A percentile compares a stretch with the other conserved stretches of the same genome.
Evolutionary conservation across 2,329 filamentous ascomycete species (phyloP).

Genomic region (Botrytis aclada): DNA sequence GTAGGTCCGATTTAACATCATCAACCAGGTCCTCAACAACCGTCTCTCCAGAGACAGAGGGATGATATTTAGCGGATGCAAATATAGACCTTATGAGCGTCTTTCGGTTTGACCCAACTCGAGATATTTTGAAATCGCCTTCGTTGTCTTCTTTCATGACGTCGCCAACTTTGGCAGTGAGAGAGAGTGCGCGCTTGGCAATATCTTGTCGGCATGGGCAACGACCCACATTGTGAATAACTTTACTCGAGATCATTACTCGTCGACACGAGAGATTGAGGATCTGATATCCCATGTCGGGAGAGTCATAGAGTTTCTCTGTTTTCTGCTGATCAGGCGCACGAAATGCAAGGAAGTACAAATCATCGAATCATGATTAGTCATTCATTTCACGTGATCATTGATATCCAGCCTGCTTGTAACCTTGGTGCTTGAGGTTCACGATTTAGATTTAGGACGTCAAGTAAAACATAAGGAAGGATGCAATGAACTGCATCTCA

Average conservation of each 20-base stretch:
- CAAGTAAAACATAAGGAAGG: background rate
- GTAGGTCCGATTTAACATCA: background rate
- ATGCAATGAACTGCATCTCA: background rate
- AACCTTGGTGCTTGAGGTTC: background rate
- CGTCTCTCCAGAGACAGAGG: background rate
- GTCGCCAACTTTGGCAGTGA: background rate
- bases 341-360: background rate
- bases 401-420: no score
- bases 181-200: slow-evolving; percentile 1
- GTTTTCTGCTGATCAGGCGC: background rate
- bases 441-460: background rate
- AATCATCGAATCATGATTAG: background rate
- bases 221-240: background rate
- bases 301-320: background rate
- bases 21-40: background rate
- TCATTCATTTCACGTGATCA: background rate
- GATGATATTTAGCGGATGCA: background rate
- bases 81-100: background rate
- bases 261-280: slow-evolving; percentile 4
- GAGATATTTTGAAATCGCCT: background rate
- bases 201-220: background rate
- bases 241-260: background rate
- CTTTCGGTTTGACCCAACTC: background rate
- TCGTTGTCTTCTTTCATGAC: background rate
- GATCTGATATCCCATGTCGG: slow-evolving; percentile 6